These are phyloP conservation scores for Boletus vinaceobasis DNA, from an alignment of 768 basidiomycete genomes.

Conservation along the genomic window DNA sequence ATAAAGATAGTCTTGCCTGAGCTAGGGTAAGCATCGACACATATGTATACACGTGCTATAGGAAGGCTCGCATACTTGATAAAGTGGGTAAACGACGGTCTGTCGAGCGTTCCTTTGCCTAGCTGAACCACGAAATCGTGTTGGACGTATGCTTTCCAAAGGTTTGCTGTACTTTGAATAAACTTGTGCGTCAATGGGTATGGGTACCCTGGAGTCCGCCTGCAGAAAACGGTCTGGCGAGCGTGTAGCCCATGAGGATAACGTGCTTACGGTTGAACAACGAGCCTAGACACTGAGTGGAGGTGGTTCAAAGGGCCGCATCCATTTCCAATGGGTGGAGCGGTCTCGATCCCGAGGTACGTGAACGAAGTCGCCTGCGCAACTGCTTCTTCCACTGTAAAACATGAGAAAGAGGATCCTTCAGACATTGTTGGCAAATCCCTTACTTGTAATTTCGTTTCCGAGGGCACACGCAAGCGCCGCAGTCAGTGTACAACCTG, in stretches of 20 bases:
- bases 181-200: constrained; percentile 68
- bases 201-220: constrained; percentile 56
- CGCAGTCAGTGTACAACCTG: constrained; percentile 88
- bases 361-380: constrained; percentile 66
- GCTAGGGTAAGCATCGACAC: background rate
- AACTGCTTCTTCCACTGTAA: constrained; percentile 55
- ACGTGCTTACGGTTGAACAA: constrained; percentile 54
- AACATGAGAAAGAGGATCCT: background rate
- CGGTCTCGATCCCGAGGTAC: constrained; percentile 67
- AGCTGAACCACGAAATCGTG: constrained; percentile 82
- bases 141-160: constrained; percentile 74
- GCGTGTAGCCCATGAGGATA: background rate
- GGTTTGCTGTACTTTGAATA: constrained; percentile 49
- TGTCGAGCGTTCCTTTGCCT: constrained; percentile 65
- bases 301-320: constrained; percentile 87
- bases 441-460: constrained; percentile 40
- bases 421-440: background rate
- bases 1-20: constrained; percentile 79
- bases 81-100: constrained; percentile 74
- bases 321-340: constrained; percentile 65
- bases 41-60: background rate
- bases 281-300: constrained; percentile 48
- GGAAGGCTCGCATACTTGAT: constrained; percentile 55
- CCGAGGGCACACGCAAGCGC: constrained; percentile 71
- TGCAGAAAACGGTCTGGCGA: constrained; percentile 22